Evolutionary conservation across 1,284 basidiomycete species (phyloP).

Genomic region (Tylopilus sp.): DNA sequence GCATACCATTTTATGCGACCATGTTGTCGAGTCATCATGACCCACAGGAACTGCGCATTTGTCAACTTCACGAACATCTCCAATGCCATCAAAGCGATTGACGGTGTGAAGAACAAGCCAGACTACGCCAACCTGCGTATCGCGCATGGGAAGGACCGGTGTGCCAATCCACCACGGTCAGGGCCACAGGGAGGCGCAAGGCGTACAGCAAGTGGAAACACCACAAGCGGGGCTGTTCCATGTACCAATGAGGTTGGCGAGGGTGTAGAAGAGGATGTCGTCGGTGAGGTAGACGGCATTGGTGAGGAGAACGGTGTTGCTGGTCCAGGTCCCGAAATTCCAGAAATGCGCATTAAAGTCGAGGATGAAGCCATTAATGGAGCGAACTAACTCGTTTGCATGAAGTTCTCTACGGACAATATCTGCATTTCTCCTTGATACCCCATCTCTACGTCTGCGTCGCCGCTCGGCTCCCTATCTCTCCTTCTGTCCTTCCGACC

Average conservation of each 20-base stretch:
- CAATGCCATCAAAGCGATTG: conserved; percentile 94
- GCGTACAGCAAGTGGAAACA: conserved; percentile 44
- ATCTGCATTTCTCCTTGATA: conserved; percentile 33
- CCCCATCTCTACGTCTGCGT: conserved; percentile 30
- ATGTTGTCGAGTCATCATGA: background rate
- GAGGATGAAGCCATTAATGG: conserved; percentile 27
- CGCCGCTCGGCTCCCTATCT: conserved; percentile 18
- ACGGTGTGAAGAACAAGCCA: conserved; percentile 82
- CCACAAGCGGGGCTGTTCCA: conserved; percentile 20
- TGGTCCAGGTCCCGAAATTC: conserved; percentile 25
- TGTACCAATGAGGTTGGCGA: conserved; percentile 21
- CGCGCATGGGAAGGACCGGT: conserved; percentile 92
- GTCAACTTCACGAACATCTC: conserved; percentile 92
- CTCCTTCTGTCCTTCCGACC: conserved; percentile 14
- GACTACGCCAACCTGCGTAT: conserved; percentile 83
- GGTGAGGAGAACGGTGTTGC: conserved; percentile 27
- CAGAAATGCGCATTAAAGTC: conserved; percentile 26
- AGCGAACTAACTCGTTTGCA: conserved; percentile 21
- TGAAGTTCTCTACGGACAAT: conserved; percentile 23
- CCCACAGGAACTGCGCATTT: conserved; percentile 82
- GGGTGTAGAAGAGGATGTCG: conserved; percentile 20
- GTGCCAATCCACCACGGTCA: conserved; percentile 85
- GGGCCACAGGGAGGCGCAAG: conserved; percentile 66
- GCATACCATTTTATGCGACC: background rate
- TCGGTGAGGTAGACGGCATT: conserved; percentile 19